Percentiles rank a stretch among this genome's conserved stretches.
These are phyloP conservation scores for Agapanthus africanus DNA, from an alignment of 106 monocot genomes.

Conservation along the genomic window DNA sequence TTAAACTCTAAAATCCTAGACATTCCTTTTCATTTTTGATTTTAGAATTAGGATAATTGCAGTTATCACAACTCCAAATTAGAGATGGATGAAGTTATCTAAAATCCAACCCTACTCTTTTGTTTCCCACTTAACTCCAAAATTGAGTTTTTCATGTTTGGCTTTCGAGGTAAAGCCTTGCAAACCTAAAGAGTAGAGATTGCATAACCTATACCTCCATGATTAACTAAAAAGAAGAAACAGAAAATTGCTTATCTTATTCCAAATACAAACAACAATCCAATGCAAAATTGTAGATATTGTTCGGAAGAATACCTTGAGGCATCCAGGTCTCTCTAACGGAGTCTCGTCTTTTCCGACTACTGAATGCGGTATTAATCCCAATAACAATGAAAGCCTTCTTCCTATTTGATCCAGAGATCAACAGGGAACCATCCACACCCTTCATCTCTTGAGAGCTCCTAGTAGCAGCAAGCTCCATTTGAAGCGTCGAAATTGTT, in stretches of 20 bases:
- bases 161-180: background rate
- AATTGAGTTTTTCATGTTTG: background rate
- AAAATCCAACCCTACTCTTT: too few species aligned
- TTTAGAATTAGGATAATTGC: too few species aligned
- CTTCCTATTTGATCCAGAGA: constrained; percentile 32
- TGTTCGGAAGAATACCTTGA: constrained; percentile 49
- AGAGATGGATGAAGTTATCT: too few species aligned
- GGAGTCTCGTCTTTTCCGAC: constrained; percentile 92
- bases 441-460: constrained; percentile 52
- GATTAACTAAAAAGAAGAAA: too few species aligned
- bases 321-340: constrained; percentile 96
- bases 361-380: constrained; percentile 96
- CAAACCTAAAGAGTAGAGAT: background rate
- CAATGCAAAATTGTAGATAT: background rate
- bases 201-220: background rate
- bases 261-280: too few species aligned
- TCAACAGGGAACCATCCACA: constrained; percentile 32
- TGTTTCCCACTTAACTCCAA: background rate
- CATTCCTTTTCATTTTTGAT: too few species aligned
- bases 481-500: constrained; percentile 82
- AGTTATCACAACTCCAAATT: too few species aligned
- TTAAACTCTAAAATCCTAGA: too few species aligned
- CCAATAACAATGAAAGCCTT: constrained; percentile 96
- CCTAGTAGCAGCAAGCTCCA: constrained; percentile 76
- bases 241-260: too few species aligned